phyloP scores from a whole-genome alignment of 768 basidiomycete species.

The Scleroderma bovista region DNA sequence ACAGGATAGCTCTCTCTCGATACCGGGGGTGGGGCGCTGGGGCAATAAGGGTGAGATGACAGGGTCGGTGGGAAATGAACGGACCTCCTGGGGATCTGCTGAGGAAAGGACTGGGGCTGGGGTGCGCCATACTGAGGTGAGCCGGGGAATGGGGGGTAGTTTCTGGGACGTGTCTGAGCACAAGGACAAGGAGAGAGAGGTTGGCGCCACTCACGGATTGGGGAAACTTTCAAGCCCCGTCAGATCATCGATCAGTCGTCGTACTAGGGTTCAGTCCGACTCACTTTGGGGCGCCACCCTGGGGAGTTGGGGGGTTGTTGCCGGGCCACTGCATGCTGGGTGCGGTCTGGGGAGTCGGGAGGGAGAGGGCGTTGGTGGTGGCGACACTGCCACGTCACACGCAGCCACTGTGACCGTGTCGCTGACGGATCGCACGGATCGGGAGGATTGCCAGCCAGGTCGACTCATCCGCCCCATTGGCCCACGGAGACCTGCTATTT shows the following conservation, averaged over 20 bases:
- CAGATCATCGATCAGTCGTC: not conserved
- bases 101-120: constrained; percentile 2
- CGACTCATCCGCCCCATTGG: no score
- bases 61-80: not conserved
- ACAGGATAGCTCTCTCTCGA: constrained; percentile 36
- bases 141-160: not conserved
- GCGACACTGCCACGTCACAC: no score
- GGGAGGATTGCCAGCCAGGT: no score
- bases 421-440: no score
- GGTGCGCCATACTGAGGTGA: not conserved
- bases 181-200: no score
- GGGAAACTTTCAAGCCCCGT: constrained; percentile 6
- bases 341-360: not conserved
- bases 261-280: not conserved
- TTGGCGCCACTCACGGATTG: constrained; percentile 8
- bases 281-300: constrained; percentile 9
- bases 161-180: not conserved
- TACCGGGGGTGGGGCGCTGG: constrained; percentile 21
- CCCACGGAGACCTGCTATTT: no score
- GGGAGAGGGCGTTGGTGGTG: not conserved
- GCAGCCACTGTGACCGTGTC: no score
- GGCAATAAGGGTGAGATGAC: not conserved
- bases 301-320: not conserved
- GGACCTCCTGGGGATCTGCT: constrained; percentile 11
- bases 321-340: no score